Conservation (phyloP, 805 yeast genomes). For the Metschnikowia gelsemii region DNA sequence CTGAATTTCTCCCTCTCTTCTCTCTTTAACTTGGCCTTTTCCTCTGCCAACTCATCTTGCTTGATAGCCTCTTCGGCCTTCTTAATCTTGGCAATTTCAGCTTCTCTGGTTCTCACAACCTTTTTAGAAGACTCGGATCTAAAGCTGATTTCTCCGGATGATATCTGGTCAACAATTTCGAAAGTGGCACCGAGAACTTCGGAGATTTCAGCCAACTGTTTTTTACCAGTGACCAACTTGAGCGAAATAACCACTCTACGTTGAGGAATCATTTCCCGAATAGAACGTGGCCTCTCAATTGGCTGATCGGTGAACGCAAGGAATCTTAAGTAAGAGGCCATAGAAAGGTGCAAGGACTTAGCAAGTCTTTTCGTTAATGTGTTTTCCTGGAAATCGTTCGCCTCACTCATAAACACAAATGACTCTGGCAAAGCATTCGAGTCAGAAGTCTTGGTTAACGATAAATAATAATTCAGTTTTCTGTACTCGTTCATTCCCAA, state of each 20-base stretch:
- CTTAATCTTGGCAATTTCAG: conserved; percentile 65
- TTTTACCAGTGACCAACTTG: conserved; percentile 47
- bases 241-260: conserved; percentile 58
- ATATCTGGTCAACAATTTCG: conserved; percentile 56
- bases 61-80: conserved; percentile 64
- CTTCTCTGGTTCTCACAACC: conserved; percentile 72
- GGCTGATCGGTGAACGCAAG: conserved; percentile 86
- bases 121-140: conserved; percentile 77
- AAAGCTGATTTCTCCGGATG: conserved; percentile 50
- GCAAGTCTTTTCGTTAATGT: conserved; percentile 50
- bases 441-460: conserved; percentile 81
- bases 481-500: conserved; percentile 75
- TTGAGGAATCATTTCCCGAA: conserved; percentile 53
- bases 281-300: conserved; percentile 61
- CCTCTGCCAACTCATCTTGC: conserved; percentile 67
- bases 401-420: conserved; percentile 88
- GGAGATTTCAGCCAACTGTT: conserved; percentile 50
- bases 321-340: conserved; percentile 54
- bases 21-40: conserved; percentile 68
- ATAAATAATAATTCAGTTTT: conserved; percentile 73
- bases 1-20: conserved; percentile 58
- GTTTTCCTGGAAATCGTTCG: conserved; percentile 71
- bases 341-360: conserved; percentile 41
- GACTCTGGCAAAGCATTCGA: conserved; percentile 66
- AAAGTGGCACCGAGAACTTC: conserved; percentile 56